Evolutionary conservation across 306 rosid species (phyloP).

Genomic region (Fragaria vesca): DNA sequence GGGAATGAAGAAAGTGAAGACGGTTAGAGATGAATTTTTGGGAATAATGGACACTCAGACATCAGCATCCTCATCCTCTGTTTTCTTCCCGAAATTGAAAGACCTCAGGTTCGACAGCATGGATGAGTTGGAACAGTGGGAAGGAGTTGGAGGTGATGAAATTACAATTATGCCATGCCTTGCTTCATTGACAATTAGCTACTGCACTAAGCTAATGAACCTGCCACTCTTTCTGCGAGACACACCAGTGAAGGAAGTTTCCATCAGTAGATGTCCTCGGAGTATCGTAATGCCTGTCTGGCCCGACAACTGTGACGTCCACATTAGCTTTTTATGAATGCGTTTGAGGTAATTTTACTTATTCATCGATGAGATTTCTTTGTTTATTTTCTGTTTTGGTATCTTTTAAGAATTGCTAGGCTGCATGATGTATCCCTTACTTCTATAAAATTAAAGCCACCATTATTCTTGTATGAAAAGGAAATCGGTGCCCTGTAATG

Average conservation of each 20-base stretch:
- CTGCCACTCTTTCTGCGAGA: constrained; percentile 8
- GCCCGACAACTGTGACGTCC: neutral
- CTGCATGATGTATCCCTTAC: too few species aligned
- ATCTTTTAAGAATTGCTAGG: too few species aligned
- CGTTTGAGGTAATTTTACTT: neutral
- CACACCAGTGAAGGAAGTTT: neutral
- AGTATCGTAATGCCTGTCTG: neutral
- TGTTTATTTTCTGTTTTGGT: too few species aligned
- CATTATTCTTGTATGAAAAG: too few species aligned
- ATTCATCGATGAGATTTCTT: too few species aligned
- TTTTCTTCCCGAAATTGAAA: constrained; percentile 1
- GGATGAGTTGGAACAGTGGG: constrained; percentile 7
- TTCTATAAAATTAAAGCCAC: too few species aligned
- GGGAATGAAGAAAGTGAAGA: neutral
- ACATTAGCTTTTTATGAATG: neutral
- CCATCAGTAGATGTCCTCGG: neutral
- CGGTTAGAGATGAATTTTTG: constrained; percentile 15
- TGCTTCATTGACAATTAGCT: neutral
- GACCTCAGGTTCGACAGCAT: too few species aligned
- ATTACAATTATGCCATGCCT: constrained; percentile 15
- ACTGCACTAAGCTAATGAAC: neutral
- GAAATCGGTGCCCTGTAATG: too few species aligned
- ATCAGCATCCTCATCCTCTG: neutral
- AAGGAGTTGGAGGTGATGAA: neutral
- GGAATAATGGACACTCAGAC: neutral